These are phyloP conservation scores for Alternaria incomplexa DNA, from an alignment of 2,329 filamentous ascomycete species.

Conservation along the genomic window DNA sequence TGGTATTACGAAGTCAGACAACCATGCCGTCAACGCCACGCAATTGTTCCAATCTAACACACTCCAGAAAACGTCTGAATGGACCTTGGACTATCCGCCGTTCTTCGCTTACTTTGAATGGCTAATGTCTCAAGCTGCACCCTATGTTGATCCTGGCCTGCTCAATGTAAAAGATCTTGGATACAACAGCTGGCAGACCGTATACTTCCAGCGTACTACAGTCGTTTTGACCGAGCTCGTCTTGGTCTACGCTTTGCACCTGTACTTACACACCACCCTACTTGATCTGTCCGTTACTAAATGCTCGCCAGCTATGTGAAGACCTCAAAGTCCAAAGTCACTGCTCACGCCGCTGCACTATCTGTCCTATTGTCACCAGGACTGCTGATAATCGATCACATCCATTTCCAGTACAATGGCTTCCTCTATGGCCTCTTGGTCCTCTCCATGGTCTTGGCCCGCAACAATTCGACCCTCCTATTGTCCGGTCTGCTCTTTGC, in stretches of 20 bases:
- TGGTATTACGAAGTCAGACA: constrained; percentile 85
- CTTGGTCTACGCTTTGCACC: constrained; percentile 79
- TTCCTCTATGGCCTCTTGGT: constrained; percentile 92
- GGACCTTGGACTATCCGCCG: constrained; percentile 98
- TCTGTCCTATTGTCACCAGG: constrained; percentile 92
- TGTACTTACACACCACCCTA: constrained; percentile 55
- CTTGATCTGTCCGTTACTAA: constrained; percentile 15
- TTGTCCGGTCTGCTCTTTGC: constrained; percentile 85
- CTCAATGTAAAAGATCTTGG: constrained; percentile 78
- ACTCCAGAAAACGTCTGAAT: constrained; percentile 85
- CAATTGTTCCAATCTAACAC: constrained; percentile 15
- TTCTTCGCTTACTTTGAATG: constrained; percentile 99
- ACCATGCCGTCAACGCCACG: background rate
- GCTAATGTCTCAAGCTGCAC: constrained; percentile 81
- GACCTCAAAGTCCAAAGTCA: constrained; percentile 73
- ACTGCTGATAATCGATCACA: constrained; percentile 95
- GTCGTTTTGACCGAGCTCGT: constrained; percentile 87
- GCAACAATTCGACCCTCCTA: constrained; percentile 75
- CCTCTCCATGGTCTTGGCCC: constrained; percentile 82
- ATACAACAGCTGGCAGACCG: constrained; percentile 90
- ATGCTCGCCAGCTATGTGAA: constrained; percentile 69
- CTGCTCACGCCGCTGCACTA: constrained; percentile 83
- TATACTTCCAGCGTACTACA: constrained; percentile 90
- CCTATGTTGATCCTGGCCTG: constrained; percentile 80
- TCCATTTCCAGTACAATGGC: constrained; percentile 99